Evolutionary conservation across 495 filamentous ascomycete species (phyloP), one percentile per base, ranked within the genome.

Genomic region (Copromyces sp.): DNA sequence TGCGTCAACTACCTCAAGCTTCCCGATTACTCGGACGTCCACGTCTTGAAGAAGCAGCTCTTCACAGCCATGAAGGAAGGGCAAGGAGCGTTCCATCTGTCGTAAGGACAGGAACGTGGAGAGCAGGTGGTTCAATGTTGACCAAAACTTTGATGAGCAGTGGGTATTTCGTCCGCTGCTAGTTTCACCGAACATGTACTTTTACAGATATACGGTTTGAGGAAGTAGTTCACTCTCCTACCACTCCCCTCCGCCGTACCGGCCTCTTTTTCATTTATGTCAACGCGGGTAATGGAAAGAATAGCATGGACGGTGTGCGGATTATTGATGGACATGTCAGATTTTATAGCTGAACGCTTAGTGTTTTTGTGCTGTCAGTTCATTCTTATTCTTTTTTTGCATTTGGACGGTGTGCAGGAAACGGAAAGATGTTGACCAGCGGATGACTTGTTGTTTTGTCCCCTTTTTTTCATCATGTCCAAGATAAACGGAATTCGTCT

Each of bases 1-100:
- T 98, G 96, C 81, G 95, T 97, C 80, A 99, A 99, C 80, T 99
- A 99, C 80, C 91, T 99, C 75, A 99, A 99, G 81, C 86, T 99
- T 77, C 96, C 96, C 29, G 94, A 99, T 82, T 99, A 99, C 83
- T 95, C 90, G 76, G 88, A 83, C 77, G 82, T 97, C 73, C 87
- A 93, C 17, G 86, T 92, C 44, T 87, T 99, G 78, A 89, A 86
- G 71, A 85, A 89, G 76, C 90, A 91, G 79, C 83, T 99, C 40
- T 89, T 89, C 59, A 89, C 92, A 69, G 96, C 96, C 47, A 97
- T 97, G 77, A 91, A 90, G 80, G 96, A 99, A 84, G 96, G 96
- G n/a, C 96, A 98, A 80, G 96, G 96, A 20, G 96, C 96, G 70
- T 99, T 99, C 88, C 96, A 98, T 81, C 86, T 99, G 71, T 98